phyloP scores from a whole-genome alignment of 2,329 filamentous ascomycete genomes.

The Saccharata proteae region DNA sequence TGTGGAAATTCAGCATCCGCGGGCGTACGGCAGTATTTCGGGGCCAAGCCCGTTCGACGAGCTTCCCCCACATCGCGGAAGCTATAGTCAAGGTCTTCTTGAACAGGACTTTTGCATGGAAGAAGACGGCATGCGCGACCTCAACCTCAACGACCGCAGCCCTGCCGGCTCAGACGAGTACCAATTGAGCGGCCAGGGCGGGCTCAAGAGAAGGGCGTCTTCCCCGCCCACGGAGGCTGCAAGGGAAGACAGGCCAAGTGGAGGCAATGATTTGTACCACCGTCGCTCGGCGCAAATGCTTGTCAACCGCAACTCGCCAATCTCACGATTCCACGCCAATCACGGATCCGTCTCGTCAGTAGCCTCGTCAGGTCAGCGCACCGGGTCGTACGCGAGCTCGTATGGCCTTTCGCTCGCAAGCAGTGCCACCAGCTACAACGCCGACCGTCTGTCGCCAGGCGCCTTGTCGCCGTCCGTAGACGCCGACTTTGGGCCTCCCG shows the following conservation, averaged over 20 bases:
- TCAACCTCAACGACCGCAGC: slow-evolving; percentile 43
- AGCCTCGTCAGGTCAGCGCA: slow-evolving; percentile 49
- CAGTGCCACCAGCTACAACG: slow-evolving; percentile 53
- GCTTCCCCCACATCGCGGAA: slow-evolving; percentile 42
- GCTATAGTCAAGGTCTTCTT: slow-evolving; percentile 48
- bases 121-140: slow-evolving; percentile 38
- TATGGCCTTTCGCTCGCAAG: slow-evolving; percentile 48
- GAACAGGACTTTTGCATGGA: slow-evolving; percentile 41
- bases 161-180: slow-evolving; percentile 33
- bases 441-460: slow-evolving; percentile 48
- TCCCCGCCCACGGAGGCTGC: slow-evolving; percentile 47
- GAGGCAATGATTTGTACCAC: slow-evolving; percentile 39
- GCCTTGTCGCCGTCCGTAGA: slow-evolving; percentile 48
- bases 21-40: slow-evolving; percentile 38
- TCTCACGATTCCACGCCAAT: slow-evolving; percentile 41
- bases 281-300: slow-evolving; percentile 44
- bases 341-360: slow-evolving; percentile 52
- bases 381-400: slow-evolving; percentile 51
- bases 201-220: slow-evolving; percentile 52
- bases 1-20: slow-evolving; percentile 18
- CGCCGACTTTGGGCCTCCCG: slow-evolving; percentile 38
- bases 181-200: slow-evolving; percentile 33
- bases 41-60: slow-evolving; percentile 37
- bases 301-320: slow-evolving; percentile 41
- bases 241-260: slow-evolving; percentile 33